Percentiles rank a stretch among this genome's conserved stretches.
Conservation (phyloP, 2,329 filamentous ascomycete genomes). For the Aspergillus fijiensis region DNA sequence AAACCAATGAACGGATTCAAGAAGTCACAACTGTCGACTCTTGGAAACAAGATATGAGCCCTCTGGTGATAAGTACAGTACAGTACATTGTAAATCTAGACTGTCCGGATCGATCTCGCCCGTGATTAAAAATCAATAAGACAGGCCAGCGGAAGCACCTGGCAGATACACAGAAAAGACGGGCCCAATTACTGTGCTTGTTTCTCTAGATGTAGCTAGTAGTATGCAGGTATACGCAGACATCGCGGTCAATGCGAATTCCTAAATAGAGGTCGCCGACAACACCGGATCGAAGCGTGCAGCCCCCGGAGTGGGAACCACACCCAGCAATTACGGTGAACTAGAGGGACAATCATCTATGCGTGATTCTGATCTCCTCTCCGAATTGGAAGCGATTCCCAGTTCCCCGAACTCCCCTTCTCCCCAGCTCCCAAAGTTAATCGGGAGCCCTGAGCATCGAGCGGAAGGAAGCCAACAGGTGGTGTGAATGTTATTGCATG, state of each 20-base stretch:
- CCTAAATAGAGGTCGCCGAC: background rate
- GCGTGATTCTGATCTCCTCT: background rate
- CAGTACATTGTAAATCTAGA: no score
- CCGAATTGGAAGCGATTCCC: slow-evolving; percentile 6
- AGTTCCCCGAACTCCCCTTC: background rate
- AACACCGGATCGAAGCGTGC: background rate
- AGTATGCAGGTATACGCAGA: background rate
- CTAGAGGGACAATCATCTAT: no score
- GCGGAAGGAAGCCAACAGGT: background rate
- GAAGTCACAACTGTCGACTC: no score
- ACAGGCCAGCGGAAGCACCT: no score
- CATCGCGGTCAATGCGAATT: background rate
- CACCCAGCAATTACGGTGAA: no score
- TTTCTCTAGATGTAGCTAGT: background rate
- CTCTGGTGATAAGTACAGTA: no score
- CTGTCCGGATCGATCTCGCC: no score
- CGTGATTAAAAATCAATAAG: no score
- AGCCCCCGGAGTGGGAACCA: background rate
- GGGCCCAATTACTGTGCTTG: background rate
- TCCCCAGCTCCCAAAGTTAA: no score
- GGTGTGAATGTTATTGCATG: slow-evolving; percentile 12
- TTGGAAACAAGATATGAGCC: no score
- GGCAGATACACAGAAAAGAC: background rate
- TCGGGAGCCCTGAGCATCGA: background rate
- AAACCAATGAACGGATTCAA: no score